phyloP scores from a whole-genome alignment of 768 basidiomycete genomes.

The Auricularia auricula-judae region DNA sequence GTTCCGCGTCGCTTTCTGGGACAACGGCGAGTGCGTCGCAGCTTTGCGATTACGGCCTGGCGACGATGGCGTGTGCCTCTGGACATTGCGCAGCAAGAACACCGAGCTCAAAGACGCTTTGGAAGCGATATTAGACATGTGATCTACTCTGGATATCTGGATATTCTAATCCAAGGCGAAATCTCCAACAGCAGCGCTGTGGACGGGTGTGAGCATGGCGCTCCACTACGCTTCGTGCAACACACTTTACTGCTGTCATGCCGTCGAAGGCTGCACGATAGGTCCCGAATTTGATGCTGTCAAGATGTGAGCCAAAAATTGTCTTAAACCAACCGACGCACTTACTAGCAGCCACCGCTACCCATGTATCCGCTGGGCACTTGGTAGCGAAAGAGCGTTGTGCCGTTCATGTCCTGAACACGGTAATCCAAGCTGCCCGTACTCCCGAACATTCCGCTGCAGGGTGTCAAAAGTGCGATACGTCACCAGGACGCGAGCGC shows the following conservation, averaged over 20 bases:
- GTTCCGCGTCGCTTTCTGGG: not conserved
- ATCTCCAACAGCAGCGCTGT: not conserved
- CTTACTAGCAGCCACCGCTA: not conserved
- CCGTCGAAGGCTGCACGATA: not conserved
- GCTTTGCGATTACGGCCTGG: slow-evolving; percentile 9
- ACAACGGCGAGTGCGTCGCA: not conserved
- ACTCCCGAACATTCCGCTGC: not conserved
- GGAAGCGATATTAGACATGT: slow-evolving; percentile 1
- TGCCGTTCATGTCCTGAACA: not conserved
- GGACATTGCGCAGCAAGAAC: slow-evolving; percentile 11
- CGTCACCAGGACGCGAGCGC: too few relatives aligned
- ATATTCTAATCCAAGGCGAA: not conserved
- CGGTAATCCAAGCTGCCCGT: not conserved
- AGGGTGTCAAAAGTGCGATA: not conserved
- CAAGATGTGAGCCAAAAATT: not conserved
- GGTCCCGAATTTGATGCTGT: not conserved
- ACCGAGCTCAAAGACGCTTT: slow-evolving; percentile 1
- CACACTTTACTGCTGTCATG: not conserved
- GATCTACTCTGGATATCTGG: not conserved
- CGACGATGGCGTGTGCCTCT: slow-evolving; percentile 11
- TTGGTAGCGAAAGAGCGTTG: not conserved
- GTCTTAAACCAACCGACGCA: not conserved
- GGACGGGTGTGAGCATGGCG: not conserved
- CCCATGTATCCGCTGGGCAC: not conserved
- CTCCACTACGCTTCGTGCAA: not conserved